Base-by-base conservation (phyloP, 768 basidiomycete genomes). In the Amylocystis lapponica region DNA sequence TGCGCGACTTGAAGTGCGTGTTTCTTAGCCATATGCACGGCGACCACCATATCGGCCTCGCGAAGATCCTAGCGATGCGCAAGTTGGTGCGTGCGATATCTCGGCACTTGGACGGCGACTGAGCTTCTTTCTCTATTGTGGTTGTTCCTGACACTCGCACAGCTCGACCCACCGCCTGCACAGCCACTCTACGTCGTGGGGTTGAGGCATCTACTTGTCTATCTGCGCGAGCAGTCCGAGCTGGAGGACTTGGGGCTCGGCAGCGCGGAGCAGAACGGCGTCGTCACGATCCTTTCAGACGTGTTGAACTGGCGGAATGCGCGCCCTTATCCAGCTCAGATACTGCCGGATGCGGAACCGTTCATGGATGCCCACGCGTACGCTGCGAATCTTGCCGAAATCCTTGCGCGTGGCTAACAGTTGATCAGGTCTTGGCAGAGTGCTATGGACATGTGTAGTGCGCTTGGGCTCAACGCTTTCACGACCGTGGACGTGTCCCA, bases 21-120 rank as follows among this genome's bases (percentile, higher is more conserved):
- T 96, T 83, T 60, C 70, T 95, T 47, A 91, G 87, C 48, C 95
- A 98, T 59, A 75, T 86, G 52, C 95, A 96, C 56, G 94, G 76
- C 0, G 95, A 97, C 57, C 95, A 97, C 61, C 94, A 96, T 57
- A 74, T 85, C 30, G 94, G 95, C 7, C 60, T 94, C 26, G 72
- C 81, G 0, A 78, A 80, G 45, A 66, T 98, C 7, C 68, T 98
- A 14, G 68, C 77, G 0, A 77, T 82, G 66, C 74, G 95, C 42
- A 74, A 71, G 40, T 66, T 69, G 64, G 94, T 91, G 47, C 31
- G 69, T 62, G 5, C 56, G 48, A 16, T 19, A 21, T 31, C 42
- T n/a, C n/a, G n/a, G n/a, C n/a, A n/a, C n/a, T n/a, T n/a, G n/a
- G n/a, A n/a, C n/a, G n/a, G n/a, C n/a, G 11, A 17, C 12, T n/a